Conservation (phyloP, 495 filamentous ascomycete genomes). For the Chaetomium fimeti region DNA sequence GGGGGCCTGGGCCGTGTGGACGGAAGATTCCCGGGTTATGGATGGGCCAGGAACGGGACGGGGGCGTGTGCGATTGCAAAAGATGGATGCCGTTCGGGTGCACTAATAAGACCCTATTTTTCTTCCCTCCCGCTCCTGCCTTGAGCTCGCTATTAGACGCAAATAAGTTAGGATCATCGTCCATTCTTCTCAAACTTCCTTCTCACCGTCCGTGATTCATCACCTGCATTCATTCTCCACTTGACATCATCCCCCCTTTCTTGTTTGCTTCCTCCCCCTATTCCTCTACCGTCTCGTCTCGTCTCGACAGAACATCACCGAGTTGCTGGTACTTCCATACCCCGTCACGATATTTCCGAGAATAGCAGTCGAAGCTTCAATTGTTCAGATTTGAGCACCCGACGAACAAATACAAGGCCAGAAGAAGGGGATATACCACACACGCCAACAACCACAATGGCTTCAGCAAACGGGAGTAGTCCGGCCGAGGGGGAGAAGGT, state of each 20-base stretch:
- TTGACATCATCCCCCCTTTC: constrained; percentile 3
- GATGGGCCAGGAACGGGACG: not conserved
- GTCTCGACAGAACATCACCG: not conserved
- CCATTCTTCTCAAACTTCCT: constrained; percentile 10
- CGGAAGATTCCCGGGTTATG: constrained; percentile 7
- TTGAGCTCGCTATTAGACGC: not conserved
- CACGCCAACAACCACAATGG: constrained; percentile 21
- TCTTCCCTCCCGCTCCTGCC: not conserved
- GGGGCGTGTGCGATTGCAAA: not conserved
- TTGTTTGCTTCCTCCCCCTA: not conserved
- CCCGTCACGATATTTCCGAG: no score
- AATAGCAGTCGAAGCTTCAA: not conserved
- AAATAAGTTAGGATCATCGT: constrained; percentile 6
- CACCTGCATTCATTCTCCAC: constrained; percentile 7
- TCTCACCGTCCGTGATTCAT: not conserved
- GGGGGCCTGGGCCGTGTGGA: constrained; percentile 9
- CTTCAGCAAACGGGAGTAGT: constrained; percentile 39
- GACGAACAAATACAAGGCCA: not conserved
- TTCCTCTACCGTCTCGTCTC: constrained; percentile 1
- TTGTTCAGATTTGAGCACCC: not conserved
- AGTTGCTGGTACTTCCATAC: not conserved
- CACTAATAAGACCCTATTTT: not conserved
- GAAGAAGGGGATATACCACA: not conserved
- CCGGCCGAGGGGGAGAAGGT: constrained; percentile 62
- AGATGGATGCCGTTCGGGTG: constrained; percentile 16